phyloP scores from a whole-genome alignment of 106 monocot species.

The Chionographis japonica region DNA sequence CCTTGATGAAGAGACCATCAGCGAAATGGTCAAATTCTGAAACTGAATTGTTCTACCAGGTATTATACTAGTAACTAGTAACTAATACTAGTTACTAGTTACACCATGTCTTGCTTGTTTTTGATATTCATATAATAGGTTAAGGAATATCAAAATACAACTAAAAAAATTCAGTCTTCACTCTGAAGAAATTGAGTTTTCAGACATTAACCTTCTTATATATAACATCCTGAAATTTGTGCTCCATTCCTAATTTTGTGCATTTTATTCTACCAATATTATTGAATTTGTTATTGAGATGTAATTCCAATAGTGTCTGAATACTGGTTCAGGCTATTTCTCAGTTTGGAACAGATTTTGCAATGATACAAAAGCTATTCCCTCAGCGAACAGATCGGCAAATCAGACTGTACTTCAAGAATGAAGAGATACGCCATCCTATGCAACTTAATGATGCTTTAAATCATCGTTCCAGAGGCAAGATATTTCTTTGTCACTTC shows the following conservation, averaged over 20 bases:
- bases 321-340: slow-evolving; percentile 48
- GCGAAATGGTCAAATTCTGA: slow-evolving; percentile 69
- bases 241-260: too few relatives aligned
- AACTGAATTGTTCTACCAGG: slow-evolving; percentile 71
- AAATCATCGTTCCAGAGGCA: slow-evolving; percentile 50
- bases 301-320: not conserved
- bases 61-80: slow-evolving; percentile 18
- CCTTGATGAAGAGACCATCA: slow-evolving; percentile 51
- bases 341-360: slow-evolving; percentile 89
- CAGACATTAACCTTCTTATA: too few relatives aligned
- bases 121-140: not conserved
- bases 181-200: too few relatives aligned
- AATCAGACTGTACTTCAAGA: slow-evolving; percentile 74
- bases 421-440: slow-evolving; percentile 71
- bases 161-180: not conserved
- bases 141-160: not conserved
- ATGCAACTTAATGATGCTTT: slow-evolving; percentile 62
- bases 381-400: slow-evolving; percentile 62
- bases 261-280: not conserved
- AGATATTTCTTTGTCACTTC: not conserved
- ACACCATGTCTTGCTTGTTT: too few relatives aligned
- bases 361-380: slow-evolving; percentile 75
- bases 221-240: too few relatives aligned
- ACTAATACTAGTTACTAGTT: too few relatives aligned
- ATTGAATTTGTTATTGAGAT: not conserved